These are phyloP conservation scores for Malus fusca DNA, from an alignment of 306 rosid genomes.

Conservation along the genomic window DNA sequence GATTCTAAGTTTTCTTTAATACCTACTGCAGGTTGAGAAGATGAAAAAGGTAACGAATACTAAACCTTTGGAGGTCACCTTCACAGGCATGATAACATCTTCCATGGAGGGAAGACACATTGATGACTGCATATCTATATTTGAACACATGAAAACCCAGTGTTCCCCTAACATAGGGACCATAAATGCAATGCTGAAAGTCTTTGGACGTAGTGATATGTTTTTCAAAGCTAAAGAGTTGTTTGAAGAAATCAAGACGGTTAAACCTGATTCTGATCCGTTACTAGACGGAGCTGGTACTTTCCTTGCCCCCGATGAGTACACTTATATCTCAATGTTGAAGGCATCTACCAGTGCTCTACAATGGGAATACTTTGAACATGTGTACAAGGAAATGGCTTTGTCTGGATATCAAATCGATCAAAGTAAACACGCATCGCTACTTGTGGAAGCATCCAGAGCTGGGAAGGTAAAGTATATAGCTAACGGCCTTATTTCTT, in stretches of 20 bases:
- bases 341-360: constrained; percentile 71
- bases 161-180: constrained; percentile 76
- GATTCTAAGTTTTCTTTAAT: constrained; percentile 1
- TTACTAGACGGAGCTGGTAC: constrained; percentile 15
- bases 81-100: constrained; percentile 89
- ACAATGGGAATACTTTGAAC: constrained; percentile 98
- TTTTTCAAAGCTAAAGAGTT: constrained; percentile 71
- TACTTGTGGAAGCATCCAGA: constrained; percentile 73
- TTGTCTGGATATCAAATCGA: constrained; percentile 60
- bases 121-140: constrained; percentile 51
- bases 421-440: constrained; percentile 46
- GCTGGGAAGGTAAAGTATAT: constrained; percentile 65
- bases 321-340: constrained; percentile 63
- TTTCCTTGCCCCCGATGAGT: constrained; percentile 45
- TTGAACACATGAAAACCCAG: constrained; percentile 55
- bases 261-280: constrained; percentile 30
- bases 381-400: constrained; percentile 75
- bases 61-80: constrained; percentile 77
- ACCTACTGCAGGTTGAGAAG: constrained; percentile 59
- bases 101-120: constrained; percentile 67
- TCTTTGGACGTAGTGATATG: constrained; percentile 71
- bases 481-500: neutral
- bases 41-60: constrained; percentile 48
- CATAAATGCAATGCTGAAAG: constrained; percentile 76
- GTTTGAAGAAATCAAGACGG: constrained; percentile 58